Evolutionary conservation across 495 filamentous ascomycete genomes (phyloP), one percentile per base, ranked within the genome.

Genomic region (Delitschia confertaspora): DNA sequence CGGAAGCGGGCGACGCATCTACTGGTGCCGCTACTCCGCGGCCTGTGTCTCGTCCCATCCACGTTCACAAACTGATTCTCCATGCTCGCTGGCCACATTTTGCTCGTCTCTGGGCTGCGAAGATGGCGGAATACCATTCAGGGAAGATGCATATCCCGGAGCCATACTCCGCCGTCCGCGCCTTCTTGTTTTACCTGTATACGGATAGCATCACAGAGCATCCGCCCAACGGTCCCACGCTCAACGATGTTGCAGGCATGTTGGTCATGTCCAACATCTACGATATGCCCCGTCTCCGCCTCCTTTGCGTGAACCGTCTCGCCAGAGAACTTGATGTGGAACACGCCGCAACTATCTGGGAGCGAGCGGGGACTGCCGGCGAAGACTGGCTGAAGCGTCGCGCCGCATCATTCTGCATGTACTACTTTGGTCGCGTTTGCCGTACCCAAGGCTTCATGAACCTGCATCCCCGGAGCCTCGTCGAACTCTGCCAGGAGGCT

Each of bases 241-340:
- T 94, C 23, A 74, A 77, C 14, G 85, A 93, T 52, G 88, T 96
- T 13, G 89, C 93, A 0, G 88, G 91, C n/a, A 73, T 98, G 65
- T 74, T 98, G 1, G 91, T 96, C 38, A 89, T 98, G 86, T 82
- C 87, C 17, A 94, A 96, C 57, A 82, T 96, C 16, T 98, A 98
- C 60, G 87, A 95, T 59, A 88, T 98, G 68, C 87, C 86, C 0
- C 82, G 86, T 44, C 78, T 98, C 2, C 85, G 89, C 9, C 73
- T 93, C 8, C 74, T 96, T 9, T 93, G 88, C 59, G 78, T 95
- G 29, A 83, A 89, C 59, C 73, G 93, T 8, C 73, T 98, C 20
- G 82, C 80, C 36, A 80, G 80, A 31, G 93, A 98, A 52, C 71
- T 98, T 1, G 91, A 95, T 47, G 79, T 96, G 32, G 85, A 95